Percentiles rank a stretch among this genome's conserved stretches.
These are phyloP conservation scores for Groenewaldozyma sp. DNA, from an alignment of 1,139 yeast species.

Conservation along the genomic window DNA sequence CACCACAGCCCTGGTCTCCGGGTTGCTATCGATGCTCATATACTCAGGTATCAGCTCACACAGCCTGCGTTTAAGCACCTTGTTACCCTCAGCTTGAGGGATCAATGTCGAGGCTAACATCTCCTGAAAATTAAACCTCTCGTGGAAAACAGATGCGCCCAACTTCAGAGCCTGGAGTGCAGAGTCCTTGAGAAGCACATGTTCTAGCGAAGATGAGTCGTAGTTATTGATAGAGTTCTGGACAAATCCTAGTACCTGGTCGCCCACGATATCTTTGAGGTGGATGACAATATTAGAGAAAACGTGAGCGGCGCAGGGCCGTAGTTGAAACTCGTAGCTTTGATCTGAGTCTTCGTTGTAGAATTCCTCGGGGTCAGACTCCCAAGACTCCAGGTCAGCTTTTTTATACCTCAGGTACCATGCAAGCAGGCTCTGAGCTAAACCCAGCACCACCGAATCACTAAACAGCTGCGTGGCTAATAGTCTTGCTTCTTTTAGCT, in stretches of 20 bases:
- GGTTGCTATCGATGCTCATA: constrained; percentile 45
- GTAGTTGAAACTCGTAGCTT: constrained; percentile 75
- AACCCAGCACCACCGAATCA: constrained; percentile 42
- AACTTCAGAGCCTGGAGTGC: constrained; percentile 74
- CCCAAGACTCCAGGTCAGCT: constrained; percentile 73
- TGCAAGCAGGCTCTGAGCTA: constrained; percentile 58
- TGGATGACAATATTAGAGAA: constrained; percentile 64
- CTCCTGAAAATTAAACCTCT: constrained; percentile 54
- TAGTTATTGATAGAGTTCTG: constrained; percentile 39
- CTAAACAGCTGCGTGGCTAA: constrained; percentile 50
- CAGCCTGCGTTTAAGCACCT: constrained; percentile 64
- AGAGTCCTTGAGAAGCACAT: constrained; percentile 65
- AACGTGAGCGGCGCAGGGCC: constrained; percentile 83
- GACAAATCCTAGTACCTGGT: constrained; percentile 54
- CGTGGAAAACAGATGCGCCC: constrained; percentile 58
- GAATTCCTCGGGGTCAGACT: constrained; percentile 86
- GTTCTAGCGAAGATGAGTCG: constrained; percentile 23
- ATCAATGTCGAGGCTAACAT: constrained; percentile 50
- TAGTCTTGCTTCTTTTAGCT: constrained; percentile 48
- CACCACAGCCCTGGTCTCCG: constrained; percentile 46
- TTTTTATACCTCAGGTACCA: constrained; percentile 70
- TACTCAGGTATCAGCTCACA: constrained; percentile 74
- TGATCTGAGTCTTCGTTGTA: constrained; percentile 61
- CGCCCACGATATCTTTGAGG: constrained; percentile 54
- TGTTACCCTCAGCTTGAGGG: constrained; percentile 30